phyloP scores from a whole-genome alignment of 140 eudicot species.

The Anethum foeniculum region DNA sequence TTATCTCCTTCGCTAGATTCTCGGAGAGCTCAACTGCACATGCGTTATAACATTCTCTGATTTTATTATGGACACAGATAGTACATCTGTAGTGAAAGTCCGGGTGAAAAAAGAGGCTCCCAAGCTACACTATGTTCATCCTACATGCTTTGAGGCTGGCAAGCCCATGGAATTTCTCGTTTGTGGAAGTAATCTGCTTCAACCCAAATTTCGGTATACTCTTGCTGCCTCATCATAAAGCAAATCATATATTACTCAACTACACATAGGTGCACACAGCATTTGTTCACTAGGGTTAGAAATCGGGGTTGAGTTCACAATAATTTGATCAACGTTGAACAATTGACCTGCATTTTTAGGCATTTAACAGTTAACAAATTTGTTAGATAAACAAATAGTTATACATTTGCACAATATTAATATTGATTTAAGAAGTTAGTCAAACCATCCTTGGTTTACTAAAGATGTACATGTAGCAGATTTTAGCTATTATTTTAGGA shows the following conservation, averaged over 20 bases:
- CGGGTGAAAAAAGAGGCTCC: constrained; percentile 46
- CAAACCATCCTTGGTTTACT: neutral
- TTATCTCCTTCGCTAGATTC: neutral
- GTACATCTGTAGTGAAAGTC: constrained; percentile 51
- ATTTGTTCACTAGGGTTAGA: neutral
- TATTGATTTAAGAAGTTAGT: neutral
- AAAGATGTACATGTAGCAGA: neutral
- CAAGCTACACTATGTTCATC: constrained; percentile 71
- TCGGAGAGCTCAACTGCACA: neutral
- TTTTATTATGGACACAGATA: constrained; percentile 39
- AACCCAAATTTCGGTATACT: constrained; percentile 76
- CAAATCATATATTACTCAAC: neutral
- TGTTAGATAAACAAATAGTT: neutral
- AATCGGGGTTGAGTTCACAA: neutral
- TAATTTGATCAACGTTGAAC: neutral
- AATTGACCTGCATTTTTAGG: neutral
- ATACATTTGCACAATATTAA: neutral
- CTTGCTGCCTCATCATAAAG: neutral
- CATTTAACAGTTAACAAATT: neutral
- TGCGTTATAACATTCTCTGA: neutral
- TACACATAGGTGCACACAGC: neutral
- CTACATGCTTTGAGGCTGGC: constrained; percentile 90
- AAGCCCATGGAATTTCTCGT: constrained; percentile 79
- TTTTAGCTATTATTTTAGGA: neutral
- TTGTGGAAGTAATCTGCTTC: constrained; percentile 83